A percentile compares a stretch with the other conserved stretches of the same genome.
Conservation (phyloP, 768 basidiomycete species). For the Termitomyces sp. region DNA sequence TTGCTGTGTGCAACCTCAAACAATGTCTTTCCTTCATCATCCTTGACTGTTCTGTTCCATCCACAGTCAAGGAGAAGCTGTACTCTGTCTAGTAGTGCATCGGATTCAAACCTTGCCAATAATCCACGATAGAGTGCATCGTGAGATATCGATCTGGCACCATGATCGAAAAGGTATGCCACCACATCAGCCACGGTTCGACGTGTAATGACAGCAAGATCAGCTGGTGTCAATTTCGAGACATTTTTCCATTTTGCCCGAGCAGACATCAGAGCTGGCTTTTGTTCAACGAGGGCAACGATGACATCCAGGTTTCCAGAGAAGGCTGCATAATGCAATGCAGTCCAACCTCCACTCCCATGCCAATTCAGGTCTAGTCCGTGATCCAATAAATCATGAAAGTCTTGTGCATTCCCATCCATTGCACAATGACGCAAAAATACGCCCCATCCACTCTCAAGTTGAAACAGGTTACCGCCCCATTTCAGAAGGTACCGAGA, state of each 20-base stretch:
- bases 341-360: accelerated
- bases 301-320: background rate
- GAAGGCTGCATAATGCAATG: background rate
- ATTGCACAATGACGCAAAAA: too few species aligned
- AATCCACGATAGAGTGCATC: too few species aligned
- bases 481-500: background rate
- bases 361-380: background rate
- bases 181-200: accelerated
- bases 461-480: background rate
- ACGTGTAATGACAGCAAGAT: background rate
- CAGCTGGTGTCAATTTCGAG: background rate
- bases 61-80: background rate
- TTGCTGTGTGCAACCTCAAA: background rate
- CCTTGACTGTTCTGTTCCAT: background rate
- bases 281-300: background rate
- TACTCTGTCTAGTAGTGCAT: too few species aligned
- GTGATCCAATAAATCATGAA: background rate
- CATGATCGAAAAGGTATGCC: too few species aligned
- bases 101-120: too few species aligned
- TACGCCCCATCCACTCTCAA: too few species aligned
- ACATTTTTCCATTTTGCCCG: too few species aligned
- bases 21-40: background rate
- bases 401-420: background rate
- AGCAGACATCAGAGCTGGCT: background rate
- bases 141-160: too few species aligned